Evolutionary conservation across 371 early-diverging fungal species (phyloP).

Genomic region (Mortierella sp.): DNA sequence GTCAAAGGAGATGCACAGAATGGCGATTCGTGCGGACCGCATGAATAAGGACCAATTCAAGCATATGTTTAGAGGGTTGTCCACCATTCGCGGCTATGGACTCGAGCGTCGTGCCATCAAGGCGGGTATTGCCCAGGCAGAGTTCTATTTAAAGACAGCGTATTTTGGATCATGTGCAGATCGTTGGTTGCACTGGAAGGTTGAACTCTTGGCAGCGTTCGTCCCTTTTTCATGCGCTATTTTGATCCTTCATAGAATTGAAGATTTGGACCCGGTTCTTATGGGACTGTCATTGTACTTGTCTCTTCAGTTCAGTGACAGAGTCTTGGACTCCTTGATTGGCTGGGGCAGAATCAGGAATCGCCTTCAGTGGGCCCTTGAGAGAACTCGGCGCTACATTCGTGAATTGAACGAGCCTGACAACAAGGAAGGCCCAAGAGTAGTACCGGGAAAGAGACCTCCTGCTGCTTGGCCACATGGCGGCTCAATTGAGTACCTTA

Average conservation of each 20-base stretch:
- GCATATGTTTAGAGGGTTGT: constrained; percentile 51
- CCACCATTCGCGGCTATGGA: constrained; percentile 55
- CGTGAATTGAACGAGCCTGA: constrained; percentile 25
- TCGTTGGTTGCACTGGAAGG: constrained; percentile 57
- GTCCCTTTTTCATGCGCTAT: constrained; percentile 50
- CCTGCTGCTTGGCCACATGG: constrained; percentile 54
- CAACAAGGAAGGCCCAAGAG: constrained; percentile 33
- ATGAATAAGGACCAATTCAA: constrained; percentile 56
- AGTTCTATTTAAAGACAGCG: constrained; percentile 44
- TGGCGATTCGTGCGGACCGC: constrained; percentile 54
- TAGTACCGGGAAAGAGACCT: constrained; percentile 28
- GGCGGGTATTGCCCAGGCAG: constrained; percentile 49
- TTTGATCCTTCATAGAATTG: constrained; percentile 28
- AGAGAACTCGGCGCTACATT: constrained; percentile 47
- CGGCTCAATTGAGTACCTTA: constrained; percentile 44
- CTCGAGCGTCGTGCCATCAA: constrained; percentile 55
- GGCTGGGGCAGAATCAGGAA: constrained; percentile 54
- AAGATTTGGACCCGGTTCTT: constrained; percentile 37
- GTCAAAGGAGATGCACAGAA: constrained; percentile 56
- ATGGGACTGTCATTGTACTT: constrained; percentile 47
- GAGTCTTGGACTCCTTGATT: constrained; percentile 25
- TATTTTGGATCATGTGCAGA: constrained; percentile 55
- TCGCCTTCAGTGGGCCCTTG: constrained; percentile 57
- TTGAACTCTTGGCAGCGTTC: constrained; percentile 43
- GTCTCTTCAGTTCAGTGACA: constrained; percentile 53